phyloP scores from a whole-genome alignment of 129 eudicot genomes.

The Mikania micrantha region DNA sequence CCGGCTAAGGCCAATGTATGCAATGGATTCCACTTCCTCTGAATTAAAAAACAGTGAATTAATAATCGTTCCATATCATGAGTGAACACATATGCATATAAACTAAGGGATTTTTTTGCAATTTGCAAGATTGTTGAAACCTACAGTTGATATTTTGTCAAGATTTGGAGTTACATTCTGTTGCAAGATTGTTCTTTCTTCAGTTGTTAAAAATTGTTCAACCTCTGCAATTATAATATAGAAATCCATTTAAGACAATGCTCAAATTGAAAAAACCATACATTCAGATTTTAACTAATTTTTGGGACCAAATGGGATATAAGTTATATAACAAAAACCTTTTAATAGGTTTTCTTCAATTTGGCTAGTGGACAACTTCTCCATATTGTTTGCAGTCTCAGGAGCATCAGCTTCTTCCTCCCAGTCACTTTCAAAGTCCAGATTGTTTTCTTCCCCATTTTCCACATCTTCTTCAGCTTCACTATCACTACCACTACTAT shows the following conservation, averaged over 20 bases:
- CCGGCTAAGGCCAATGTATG: conserved; percentile 80
- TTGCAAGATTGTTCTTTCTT: conserved; percentile 56
- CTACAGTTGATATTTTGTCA: conserved; percentile 71
- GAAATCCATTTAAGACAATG: neutral
- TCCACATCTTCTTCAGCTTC: conserved; percentile 46
- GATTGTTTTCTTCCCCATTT: conserved; percentile 42
- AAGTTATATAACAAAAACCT: conserved; percentile 54
- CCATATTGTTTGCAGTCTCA: conserved; percentile 18
- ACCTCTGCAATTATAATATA: conserved; percentile 46
- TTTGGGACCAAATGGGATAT: neutral
- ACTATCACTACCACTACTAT: conserved; percentile 43
- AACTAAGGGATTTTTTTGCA: neutral
- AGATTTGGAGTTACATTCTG: conserved; percentile 58
- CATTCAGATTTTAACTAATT: neutral
- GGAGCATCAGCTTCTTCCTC: conserved; percentile 39
- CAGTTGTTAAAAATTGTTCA: conserved; percentile 60
- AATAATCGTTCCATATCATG: neutral
- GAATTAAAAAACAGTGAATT: neutral
- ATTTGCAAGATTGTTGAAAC: conserved; percentile 24
- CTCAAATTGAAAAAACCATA: neutral
- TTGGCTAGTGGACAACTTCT: conserved; percentile 32
- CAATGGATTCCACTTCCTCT: conserved; percentile 79
- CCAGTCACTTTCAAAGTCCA: conserved; percentile 79
- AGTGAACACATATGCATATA: neutral
- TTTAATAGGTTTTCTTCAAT: conserved; percentile 52